Base-by-base conservation (phyloP, 2,329 filamentous ascomycete species). In the Colletotrichum gloeosporioides region DNA sequence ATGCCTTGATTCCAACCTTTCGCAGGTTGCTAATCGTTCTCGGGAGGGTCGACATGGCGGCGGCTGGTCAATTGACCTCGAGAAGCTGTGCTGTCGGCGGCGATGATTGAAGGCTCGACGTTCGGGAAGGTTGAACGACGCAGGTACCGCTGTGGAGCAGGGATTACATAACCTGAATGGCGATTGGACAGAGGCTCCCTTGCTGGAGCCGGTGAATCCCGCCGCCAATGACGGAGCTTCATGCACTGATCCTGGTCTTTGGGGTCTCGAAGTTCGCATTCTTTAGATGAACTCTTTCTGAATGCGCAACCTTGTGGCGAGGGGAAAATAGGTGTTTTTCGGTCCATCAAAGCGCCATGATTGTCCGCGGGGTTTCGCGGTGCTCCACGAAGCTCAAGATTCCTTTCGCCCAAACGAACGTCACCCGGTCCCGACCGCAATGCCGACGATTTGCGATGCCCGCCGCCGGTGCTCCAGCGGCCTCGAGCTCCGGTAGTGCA, bases 21-120 rank as follows among this genome's bases (percentile, higher is more conserved):
- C 95, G 93, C 84, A 98, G 85, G 86, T 98, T 98, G 86, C 93
- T 91, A 83, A 98, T 87, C 31, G 96, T 98, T 87, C 97, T 94
- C 80, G 93, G 87, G 82, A 98, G 89, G 77, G 95, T 98, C 89
- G 97, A 99, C 97, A 99, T 99, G 85, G 85, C 86, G 83, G 85
- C 84, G 83, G 84, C 78, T 79, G 81, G 77, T 80, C 81, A 83
- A 84, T 84, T 78, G 82, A 78, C 78, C 77, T 79, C 76, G 73
- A 77, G 72, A 73, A 80, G 73, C 78, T 78, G 72, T 67, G 61
- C 61, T 65, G 36, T 65, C 69, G 67, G 27, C 68, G 69, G 39
- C 65, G 66, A 53, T 53, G 65, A 72, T 75, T 76, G 59, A 63
- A 76, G 76, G 32, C 65, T 76, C 63, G 73, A 78, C 53, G 73